A percentile compares a stretch with the other conserved stretches of the same genome.
Evolutionary conservation across 2,329 filamentous ascomycete species (phyloP).

Genomic region (Esteya vermicola): DNA sequence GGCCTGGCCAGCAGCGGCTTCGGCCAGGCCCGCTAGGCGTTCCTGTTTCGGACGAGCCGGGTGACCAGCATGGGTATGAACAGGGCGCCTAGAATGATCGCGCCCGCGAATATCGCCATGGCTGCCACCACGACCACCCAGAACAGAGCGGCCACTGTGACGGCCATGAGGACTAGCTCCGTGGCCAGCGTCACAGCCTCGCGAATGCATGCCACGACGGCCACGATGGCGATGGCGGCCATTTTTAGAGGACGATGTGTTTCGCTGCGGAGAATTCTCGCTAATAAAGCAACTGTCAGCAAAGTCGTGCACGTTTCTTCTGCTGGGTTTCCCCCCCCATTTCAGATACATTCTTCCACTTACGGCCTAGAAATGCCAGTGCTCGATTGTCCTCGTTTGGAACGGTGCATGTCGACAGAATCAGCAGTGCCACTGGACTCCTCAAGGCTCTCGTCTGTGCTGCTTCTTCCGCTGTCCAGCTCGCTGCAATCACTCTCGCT

Average conservation of each 20-base stretch:
- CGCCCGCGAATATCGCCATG: constrained; percentile 1
- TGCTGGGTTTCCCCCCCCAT: too few species aligned
- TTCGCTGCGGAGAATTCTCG: background rate
- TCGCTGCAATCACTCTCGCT: too few species aligned
- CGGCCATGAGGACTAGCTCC: constrained; percentile 3
- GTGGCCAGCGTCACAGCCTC: background rate
- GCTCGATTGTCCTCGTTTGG: background rate
- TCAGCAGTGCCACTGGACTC: too few species aligned
- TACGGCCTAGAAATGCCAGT: background rate
- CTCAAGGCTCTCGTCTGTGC: too few species aligned
- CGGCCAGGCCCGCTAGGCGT: background rate
- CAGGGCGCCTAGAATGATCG: background rate
- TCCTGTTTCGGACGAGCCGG: background rate
- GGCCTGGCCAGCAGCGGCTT: background rate
- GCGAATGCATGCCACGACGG: background rate
- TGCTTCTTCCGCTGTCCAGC: too few species aligned
- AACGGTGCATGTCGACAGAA: constrained; percentile 2
- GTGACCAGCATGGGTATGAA: background rate
- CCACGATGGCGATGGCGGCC: background rate
- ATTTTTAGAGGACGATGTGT: background rate
- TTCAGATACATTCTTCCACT: too few species aligned
- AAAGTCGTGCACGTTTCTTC: too few species aligned
- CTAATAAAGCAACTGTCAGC: background rate
- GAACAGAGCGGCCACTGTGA: constrained; percentile 3
- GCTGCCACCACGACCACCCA: constrained; percentile 2